These are phyloP conservation scores for Spencermartinsiella ligniputridi DNA, from an alignment of 1,139 yeast genomes.

Conservation along the genomic window DNA sequence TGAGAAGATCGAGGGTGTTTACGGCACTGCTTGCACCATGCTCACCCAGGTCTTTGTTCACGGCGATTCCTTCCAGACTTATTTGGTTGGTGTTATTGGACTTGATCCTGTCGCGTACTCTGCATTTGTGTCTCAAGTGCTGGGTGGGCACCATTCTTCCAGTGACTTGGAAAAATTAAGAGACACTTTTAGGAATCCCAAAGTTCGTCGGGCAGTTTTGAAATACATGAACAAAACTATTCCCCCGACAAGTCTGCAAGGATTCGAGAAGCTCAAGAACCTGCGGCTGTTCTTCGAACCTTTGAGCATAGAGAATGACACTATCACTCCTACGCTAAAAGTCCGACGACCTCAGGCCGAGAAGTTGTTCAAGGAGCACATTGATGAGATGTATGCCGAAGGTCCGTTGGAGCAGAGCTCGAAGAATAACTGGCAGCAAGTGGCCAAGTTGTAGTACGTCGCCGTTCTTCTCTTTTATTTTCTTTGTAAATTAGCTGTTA, in stretches of 20 bases:
- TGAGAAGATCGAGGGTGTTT: slow-evolving; percentile 66
- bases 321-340: slow-evolving; percentile 73
- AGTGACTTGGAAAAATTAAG: slow-evolving; percentile 30
- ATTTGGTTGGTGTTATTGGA: slow-evolving; percentile 61
- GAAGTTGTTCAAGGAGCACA: slow-evolving; percentile 44
- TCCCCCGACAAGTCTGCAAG: slow-evolving; percentile 33
- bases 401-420: slow-evolving; percentile 36
- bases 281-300: slow-evolving; percentile 60
- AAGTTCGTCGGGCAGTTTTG: slow-evolving; percentile 32
- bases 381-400: slow-evolving; percentile 56
- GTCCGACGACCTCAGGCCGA: slow-evolving; percentile 60
- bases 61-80: slow-evolving; percentile 62
- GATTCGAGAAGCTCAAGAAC: slow-evolving; percentile 65
- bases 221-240: slow-evolving; percentile 32
- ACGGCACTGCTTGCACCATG: slow-evolving; percentile 50
- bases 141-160: slow-evolving; percentile 22
- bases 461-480: too few species aligned
- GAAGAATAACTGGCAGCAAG: background rate
- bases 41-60: slow-evolving; percentile 57
- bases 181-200: slow-evolving; percentile 27
- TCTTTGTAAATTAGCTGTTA: background rate
- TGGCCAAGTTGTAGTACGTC: slow-evolving; percentile 1
- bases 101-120: slow-evolving; percentile 44
- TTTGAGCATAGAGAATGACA: slow-evolving; percentile 56
- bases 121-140: slow-evolving; percentile 25